Evolutionary conservation across 2,329 filamentous ascomycete species (phyloP).

Genomic region (Thelonectria blattea): DNA sequence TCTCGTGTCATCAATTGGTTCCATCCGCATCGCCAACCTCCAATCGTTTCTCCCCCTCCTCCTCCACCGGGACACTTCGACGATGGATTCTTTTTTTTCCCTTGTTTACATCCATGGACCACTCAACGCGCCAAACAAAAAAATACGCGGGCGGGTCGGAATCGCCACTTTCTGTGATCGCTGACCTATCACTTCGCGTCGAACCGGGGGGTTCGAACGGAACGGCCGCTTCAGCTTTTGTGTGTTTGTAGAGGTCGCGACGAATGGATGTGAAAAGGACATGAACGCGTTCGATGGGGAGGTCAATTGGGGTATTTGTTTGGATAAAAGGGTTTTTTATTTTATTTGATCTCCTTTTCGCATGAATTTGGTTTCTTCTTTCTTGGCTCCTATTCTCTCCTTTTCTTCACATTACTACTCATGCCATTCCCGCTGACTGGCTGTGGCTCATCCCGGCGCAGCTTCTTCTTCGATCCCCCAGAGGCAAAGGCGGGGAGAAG

Average conservation of each 20-base stretch:
- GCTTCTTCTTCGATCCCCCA: neutral
- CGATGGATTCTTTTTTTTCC: neutral
- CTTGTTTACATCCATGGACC: neutral
- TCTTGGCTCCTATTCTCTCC: neutral
- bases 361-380: neutral
- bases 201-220: slow-evolving; percentile 23
- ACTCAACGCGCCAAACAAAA: neutral
- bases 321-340: neutral
- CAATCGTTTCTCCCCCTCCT: neutral
- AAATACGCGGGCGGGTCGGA: neutral
- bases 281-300: neutral
- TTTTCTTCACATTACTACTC: neutral
- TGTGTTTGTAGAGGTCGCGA: neutral
- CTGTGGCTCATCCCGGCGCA: neutral
- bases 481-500: neutral
- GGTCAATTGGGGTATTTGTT: neutral
- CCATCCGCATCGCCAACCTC: no score
- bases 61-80: neutral
- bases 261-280: neutral
- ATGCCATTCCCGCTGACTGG: neutral
- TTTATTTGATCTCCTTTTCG: no score
- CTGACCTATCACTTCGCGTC: slow-evolving; percentile 26
- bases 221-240: slow-evolving; percentile 14
- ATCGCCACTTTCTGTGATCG: neutral
- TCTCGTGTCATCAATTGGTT: no score